A percentile compares a stretch with the other conserved stretches of the same genome.
Conservation (phyloP, 2,329 filamentous ascomycete species). For the Aspergillus amoenus region DNA sequence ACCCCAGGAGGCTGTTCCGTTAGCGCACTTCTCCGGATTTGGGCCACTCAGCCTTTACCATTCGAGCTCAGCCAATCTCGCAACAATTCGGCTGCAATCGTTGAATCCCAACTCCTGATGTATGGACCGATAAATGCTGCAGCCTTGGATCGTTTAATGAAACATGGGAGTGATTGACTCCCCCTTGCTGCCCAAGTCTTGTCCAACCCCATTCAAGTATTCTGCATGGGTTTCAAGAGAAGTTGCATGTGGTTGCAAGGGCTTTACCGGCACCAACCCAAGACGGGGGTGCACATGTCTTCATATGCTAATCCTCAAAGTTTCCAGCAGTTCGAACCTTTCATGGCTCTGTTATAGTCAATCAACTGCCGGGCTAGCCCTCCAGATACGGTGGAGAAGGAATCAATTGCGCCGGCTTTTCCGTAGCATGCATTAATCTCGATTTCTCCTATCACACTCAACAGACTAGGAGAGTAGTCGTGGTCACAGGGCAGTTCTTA, state of each 20-base stretch:
- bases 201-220: not conserved
- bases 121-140: not conserved
- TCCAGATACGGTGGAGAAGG: too few relatives aligned
- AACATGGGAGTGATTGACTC: not conserved
- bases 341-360: too few relatives aligned
- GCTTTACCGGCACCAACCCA: not conserved
- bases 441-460: too few relatives aligned
- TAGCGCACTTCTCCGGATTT: not conserved
- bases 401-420: too few relatives aligned
- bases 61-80: not conserved
- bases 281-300: not conserved
- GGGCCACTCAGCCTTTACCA: not conserved
- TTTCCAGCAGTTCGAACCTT: too few relatives aligned
- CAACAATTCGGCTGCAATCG: not conserved
- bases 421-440: too few relatives aligned
- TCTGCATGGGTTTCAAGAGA: not conserved
- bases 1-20: constrained; percentile 7
- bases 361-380: too few relatives aligned
- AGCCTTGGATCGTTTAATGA: not conserved
- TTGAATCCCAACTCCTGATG: not conserved
- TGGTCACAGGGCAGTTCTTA: too few relatives aligned
- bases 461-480: too few relatives aligned
- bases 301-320: not conserved
- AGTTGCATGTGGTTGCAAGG: not conserved
- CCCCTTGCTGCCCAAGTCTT: constrained; percentile 3